phyloP scores from a whole-genome alignment of 1,284 basidiomycete genomes.

The Irpex sp. region DNA sequence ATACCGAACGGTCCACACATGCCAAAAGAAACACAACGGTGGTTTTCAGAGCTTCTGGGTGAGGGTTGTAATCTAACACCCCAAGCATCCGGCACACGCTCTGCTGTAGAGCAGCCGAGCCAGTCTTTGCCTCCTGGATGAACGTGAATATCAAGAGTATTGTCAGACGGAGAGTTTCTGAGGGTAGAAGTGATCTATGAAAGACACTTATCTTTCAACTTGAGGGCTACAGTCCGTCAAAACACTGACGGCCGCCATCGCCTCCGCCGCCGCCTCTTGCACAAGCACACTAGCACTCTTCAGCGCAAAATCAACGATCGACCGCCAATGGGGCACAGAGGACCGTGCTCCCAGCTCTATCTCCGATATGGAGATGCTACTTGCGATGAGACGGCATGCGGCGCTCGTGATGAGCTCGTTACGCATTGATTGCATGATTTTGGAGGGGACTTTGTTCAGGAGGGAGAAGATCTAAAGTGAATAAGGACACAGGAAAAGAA shows the following conservation, averaged over 20 bases:
- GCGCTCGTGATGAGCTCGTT: conserved; percentile 75
- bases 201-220: conserved; percentile 64
- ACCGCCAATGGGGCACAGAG: conserved; percentile 57
- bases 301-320: conserved; percentile 69
- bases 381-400: conserved; percentile 71
- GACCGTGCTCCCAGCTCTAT: conserved; percentile 37
- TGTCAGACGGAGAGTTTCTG: too few species aligned
- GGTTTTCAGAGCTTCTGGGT: conserved; percentile 47
- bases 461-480: conserved; percentile 53
- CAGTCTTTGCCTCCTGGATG: conserved; percentile 60
- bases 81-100: conserved; percentile 78
- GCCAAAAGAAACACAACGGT: conserved; percentile 59
- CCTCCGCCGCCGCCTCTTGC: conserved; percentile 71
- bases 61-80: conserved; percentile 58
- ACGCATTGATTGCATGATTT: conserved; percentile 61
- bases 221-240: conserved; percentile 60
- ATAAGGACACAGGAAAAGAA: not conserved
- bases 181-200: not conserved
- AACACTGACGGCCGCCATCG: conserved; percentile 63
- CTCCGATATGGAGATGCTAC: conserved; percentile 57
- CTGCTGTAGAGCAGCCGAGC: conserved; percentile 64
- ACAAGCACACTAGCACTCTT: conserved; percentile 64
- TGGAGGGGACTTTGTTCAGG: conserved; percentile 51
- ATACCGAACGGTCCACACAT: conserved; percentile 53
- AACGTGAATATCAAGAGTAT: conserved; percentile 40